Evolutionary conservation across 2,329 filamentous ascomycete genomes (phyloP), one percentile per base, ranked within the genome.

Genomic region (Echinosphaeria canescens): DNA sequence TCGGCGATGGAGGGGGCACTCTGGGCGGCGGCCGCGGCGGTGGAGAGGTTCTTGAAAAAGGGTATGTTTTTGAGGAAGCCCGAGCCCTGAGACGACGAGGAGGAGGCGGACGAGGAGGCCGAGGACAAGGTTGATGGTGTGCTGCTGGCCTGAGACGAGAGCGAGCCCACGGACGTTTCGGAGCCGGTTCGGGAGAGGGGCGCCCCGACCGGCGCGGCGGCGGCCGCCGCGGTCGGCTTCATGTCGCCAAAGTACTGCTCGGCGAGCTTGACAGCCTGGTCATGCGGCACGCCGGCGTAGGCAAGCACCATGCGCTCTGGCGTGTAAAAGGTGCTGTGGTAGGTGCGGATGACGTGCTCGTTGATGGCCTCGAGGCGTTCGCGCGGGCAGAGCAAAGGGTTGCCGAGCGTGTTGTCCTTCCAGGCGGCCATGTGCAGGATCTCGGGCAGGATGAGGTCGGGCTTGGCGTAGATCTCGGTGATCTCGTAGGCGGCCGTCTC

Each of bases 391-490:
- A 98, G 53, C 36, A 98, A 49, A 4, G 88, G 88, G 49, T 95
- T 90, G 20, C 88, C 88, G 10, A 98, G 60, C 0, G 88, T 95
- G 52, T 98, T 95, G 44, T 88, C 78, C 55, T 82, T 88, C 53
- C 80, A 98, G 3, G 84, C 88, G 8, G 88, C 82, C 56, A 84
- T 88, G 48, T 98, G 88, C 20, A 95, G 75, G 38, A 98, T 54
- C 52, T 98, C 88, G 0, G 88, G 88, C 32, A 98, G 56, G 38
- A 98, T 95, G 29, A 98, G 64, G 42, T 95, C 85, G 0, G 88
- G 84, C 59, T 91, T 95, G 39, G 75, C 75, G 88, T 88, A 98
- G 30, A 98, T 95, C 56, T 95, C 88, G 14, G 71, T 70, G 46
- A 98, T 88, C 53, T 98, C 88, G 45, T 95, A 98, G 27, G 84